Conservation (phyloP, 768 basidiomycete genomes). For the Austroboletus eburneus region DNA sequence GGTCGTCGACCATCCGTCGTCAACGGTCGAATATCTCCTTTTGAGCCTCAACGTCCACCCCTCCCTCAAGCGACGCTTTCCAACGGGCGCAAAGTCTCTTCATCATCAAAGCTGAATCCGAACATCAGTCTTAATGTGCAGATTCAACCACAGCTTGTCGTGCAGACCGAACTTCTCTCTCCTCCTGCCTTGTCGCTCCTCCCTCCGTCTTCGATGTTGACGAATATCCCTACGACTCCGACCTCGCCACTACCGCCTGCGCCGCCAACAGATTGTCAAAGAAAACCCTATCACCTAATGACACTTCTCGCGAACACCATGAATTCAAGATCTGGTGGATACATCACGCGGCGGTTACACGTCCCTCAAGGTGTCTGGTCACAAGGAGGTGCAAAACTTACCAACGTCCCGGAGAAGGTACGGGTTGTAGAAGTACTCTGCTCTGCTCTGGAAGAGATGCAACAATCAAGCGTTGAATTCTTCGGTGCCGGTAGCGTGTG, state of each 20-base stretch:
- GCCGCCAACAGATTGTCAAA: constrained; percentile 66
- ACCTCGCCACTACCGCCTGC: constrained; percentile 72
- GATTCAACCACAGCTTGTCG: constrained; percentile 44
- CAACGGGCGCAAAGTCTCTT: constrained; percentile 55
- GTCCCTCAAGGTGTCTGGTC: constrained; percentile 91
- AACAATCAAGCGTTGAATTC: constrained; percentile 62
- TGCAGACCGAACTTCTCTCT: constrained; percentile 50
- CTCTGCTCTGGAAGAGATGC: constrained; percentile 75
- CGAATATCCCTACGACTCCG: constrained; percentile 68
- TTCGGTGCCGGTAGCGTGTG: constrained; percentile 79
- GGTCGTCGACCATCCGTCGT: constrained; percentile 61
- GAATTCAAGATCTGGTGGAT: constrained; percentile 77
- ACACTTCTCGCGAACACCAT: constrained; percentile 73
- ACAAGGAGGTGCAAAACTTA: constrained; percentile 81
- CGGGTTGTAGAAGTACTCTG: constrained; percentile 78
- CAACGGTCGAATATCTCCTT: constrained; percentile 49
- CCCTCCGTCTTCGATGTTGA: constrained; percentile 44
- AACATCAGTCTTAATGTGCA: constrained; percentile 40
- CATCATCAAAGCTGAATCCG: constrained; percentile 56
- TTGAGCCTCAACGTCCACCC: constrained; percentile 48
- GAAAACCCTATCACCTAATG: constrained; percentile 93
- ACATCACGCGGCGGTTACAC: constrained; percentile 80
- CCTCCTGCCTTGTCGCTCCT: constrained; percentile 37
- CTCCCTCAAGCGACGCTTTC: constrained; percentile 42
- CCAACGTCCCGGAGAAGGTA: constrained; percentile 79